Percentiles rank a stretch among this genome's conserved stretches.
phyloP scores from a whole-genome alignment of 2,329 filamentous ascomycete genomes.

The Aspergillus sp. region DNA sequence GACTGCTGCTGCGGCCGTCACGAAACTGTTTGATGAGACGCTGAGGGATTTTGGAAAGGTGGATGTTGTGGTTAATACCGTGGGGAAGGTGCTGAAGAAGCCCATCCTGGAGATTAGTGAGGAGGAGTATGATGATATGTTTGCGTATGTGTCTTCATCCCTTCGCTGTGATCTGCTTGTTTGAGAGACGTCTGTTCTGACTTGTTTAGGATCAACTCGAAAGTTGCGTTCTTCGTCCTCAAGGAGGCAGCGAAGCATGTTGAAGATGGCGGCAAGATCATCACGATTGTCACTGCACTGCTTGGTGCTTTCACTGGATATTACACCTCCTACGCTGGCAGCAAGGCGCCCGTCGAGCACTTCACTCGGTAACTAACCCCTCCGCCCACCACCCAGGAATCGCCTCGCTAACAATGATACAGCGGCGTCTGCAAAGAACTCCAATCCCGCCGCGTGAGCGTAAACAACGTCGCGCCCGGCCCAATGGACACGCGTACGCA shows the following conservation, averaged over 20 bases:
- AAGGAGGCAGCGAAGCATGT: constrained; percentile 50
- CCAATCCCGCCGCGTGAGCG: constrained; percentile 54
- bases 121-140: constrained; percentile 54
- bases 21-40: constrained; percentile 47
- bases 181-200: neutral
- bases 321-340: constrained; percentile 54
- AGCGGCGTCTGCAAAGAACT: constrained; percentile 60
- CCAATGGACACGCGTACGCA: constrained; percentile 58
- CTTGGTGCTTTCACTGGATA: constrained; percentile 53
- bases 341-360: constrained; percentile 65
- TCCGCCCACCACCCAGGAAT: neutral
- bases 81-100: constrained; percentile 57
- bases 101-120: constrained; percentile 50
- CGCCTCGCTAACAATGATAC: neutral
- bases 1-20: constrained; percentile 46
- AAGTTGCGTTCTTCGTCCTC: constrained; percentile 52
- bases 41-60: constrained; percentile 50
- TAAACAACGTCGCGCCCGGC: constrained; percentile 58
- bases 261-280: constrained; percentile 52
- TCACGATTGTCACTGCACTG: constrained; percentile 52
- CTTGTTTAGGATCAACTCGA: constrained; percentile 49
- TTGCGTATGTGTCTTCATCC: constrained; percentile 41
- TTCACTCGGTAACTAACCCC: constrained; percentile 53
- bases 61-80: constrained; percentile 57
- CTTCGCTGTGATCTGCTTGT: neutral